Evolutionary conservation across 2,329 filamentous ascomycete genomes (phyloP).

Genomic region (Apiospora kogelbergensis): DNA sequence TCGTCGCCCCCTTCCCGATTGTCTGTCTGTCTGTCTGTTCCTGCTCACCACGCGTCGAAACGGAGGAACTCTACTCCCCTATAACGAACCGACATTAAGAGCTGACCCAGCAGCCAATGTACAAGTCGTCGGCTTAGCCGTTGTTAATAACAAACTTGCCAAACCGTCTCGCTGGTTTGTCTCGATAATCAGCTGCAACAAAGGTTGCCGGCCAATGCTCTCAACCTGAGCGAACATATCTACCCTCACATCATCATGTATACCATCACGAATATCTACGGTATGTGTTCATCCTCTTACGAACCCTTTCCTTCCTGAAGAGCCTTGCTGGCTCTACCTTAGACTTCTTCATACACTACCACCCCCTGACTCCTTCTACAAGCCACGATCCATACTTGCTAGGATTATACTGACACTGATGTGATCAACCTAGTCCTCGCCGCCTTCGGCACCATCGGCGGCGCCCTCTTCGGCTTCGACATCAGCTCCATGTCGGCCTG

Average conservation of each 20-base stretch:
- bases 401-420: not conserved
- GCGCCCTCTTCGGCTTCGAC: constrained; percentile 31
- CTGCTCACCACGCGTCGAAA: not conserved
- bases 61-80: not conserved
- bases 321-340: too few species aligned
- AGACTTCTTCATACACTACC: too few species aligned
- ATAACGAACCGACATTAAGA: not conserved
- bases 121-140: not conserved
- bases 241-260: constrained; percentile 30
- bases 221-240: not conserved
- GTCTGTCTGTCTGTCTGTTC: not conserved
- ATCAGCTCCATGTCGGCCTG: constrained; percentile 42
- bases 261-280: constrained; percentile 38
- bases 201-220: not conserved
- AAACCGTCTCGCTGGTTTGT: not conserved
- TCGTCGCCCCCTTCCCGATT: not conserved
- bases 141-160: not conserved
- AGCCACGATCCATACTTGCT: too few species aligned
- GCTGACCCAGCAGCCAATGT: not conserved
- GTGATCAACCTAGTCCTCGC: constrained; percentile 30
- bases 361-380: too few species aligned
- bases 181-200: not conserved
- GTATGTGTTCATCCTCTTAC: constrained; percentile 21
- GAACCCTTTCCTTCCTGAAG: too few species aligned
- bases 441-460: constrained; percentile 41